A percentile compares a stretch with the other conserved stretches of the same genome.
Conservation (phyloP, 306 rosid genomes). For the Cucurbita maxima region DNA sequence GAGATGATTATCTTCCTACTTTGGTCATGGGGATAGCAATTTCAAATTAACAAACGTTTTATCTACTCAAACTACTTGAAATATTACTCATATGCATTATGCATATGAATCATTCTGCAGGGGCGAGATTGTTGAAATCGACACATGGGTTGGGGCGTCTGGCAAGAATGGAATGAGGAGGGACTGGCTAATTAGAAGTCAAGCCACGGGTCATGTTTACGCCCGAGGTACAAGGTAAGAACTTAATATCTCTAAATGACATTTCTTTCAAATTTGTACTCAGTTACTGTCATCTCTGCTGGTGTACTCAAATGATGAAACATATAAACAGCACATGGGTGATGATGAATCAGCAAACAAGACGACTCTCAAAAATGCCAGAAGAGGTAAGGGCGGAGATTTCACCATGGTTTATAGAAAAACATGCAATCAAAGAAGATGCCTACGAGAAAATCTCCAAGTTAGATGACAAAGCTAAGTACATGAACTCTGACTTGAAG, state of each 20-base stretch:
- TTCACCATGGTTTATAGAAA: conserved; percentile 75
- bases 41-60: neutral
- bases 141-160: conserved; percentile 92
- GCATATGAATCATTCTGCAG: conserved; percentile 19
- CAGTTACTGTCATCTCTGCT: neutral
- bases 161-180: conserved; percentile 94
- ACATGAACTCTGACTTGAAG: conserved; percentile 48
- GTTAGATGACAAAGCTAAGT: conserved; percentile 56
- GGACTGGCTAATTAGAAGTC: conserved; percentile 79
- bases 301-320: conserved; percentile 6
- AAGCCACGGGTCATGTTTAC: conserved; percentile 55
- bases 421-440: conserved; percentile 65
- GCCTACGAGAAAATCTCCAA: conserved; percentile 47
- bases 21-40: neutral
- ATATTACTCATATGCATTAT: neutral
- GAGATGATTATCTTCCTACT: neutral
- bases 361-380: conserved; percentile 88
- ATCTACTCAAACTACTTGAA: neutral
- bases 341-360: conserved; percentile 83
- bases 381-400: conserved; percentile 77
- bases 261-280: neutral
- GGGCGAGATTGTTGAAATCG: conserved; percentile 87
- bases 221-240: conserved; percentile 67
- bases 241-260: neutral
- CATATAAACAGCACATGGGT: conserved; percentile 81